Percentiles rank a stretch among this genome's conserved stretches.
These are phyloP conservation scores for Brassica nigra DNA, from an alignment of 345 rosid species.

Conservation along the genomic window DNA sequence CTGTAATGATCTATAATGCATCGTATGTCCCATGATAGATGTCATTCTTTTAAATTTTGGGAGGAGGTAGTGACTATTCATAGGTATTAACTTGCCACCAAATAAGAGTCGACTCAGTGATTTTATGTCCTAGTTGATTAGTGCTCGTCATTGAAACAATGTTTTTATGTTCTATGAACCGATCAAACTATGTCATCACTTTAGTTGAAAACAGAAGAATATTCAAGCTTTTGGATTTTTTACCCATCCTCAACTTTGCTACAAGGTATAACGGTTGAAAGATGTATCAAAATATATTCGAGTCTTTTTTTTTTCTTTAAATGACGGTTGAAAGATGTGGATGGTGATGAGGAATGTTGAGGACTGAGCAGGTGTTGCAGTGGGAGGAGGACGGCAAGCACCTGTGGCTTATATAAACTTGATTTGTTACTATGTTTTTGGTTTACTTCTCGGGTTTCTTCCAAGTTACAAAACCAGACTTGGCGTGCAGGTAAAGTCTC, in stretches of 20 bases:
- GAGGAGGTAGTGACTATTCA: background rate
- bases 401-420: conserved; percentile 82
- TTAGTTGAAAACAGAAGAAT: background rate
- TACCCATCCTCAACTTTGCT: background rate
- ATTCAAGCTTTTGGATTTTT: background rate
- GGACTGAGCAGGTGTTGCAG: conserved; percentile 70
- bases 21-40: background rate
- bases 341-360: background rate
- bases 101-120: background rate
- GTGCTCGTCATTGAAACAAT: background rate
- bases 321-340: background rate
- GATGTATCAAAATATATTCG: too few species aligned
- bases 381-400: conserved; percentile 98
- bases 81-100: background rate
- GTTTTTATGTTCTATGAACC: background rate
- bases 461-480: conserved; percentile 72
- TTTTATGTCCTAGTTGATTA: background rate
- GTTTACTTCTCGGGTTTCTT: conserved; percentile 80
- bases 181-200: background rate
- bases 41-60: background rate
- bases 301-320: too few species aligned
- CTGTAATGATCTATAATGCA: background rate
- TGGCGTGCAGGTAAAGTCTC: conserved; percentile 67
- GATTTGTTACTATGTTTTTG: conserved; percentile 69
- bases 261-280: background rate